Conservation (phyloP, 768 basidiomycete species). For the Kondoa subrosea region DNA sequence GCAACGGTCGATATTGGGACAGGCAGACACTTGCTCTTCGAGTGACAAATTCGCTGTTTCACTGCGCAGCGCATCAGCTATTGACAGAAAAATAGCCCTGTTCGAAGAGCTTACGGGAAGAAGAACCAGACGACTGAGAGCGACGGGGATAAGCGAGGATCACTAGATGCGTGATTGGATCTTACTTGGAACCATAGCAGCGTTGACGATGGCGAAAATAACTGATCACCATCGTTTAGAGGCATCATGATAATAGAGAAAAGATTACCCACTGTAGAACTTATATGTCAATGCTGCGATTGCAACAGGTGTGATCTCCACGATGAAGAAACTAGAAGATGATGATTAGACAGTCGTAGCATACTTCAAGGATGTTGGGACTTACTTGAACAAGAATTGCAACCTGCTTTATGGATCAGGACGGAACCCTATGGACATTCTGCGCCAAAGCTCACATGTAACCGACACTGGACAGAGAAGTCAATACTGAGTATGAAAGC, state of each 20-base stretch:
- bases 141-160: too few species aligned
- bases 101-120: too few species aligned
- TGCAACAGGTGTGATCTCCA: constrained; percentile 24
- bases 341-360: too few species aligned
- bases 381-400: constrained; percentile 18
- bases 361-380: neutral
- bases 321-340: constrained; percentile 20
- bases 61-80: too few species aligned
- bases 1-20: neutral
- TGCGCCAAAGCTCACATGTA: too few species aligned
- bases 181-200: constrained; percentile 16
- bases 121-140: constrained; percentile 20
- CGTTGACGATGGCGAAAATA: constrained; percentile 21
- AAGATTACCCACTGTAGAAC: neutral
- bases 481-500: too few species aligned
- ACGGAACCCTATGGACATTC: too few species aligned
- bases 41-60: constrained; percentile 24
- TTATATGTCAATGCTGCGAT: constrained; percentile 8
- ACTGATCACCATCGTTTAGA: constrained; percentile 23
- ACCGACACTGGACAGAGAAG: too few species aligned
- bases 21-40: constrained; percentile 15
- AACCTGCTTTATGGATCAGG: too few species aligned
- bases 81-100: too few species aligned
- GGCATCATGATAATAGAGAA: neutral
- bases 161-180: too few species aligned